Evolutionary conservation across 1,139 yeast species (phyloP), one percentile per base, ranked within the genome.

Genomic region (Pichia sp.): DNA sequence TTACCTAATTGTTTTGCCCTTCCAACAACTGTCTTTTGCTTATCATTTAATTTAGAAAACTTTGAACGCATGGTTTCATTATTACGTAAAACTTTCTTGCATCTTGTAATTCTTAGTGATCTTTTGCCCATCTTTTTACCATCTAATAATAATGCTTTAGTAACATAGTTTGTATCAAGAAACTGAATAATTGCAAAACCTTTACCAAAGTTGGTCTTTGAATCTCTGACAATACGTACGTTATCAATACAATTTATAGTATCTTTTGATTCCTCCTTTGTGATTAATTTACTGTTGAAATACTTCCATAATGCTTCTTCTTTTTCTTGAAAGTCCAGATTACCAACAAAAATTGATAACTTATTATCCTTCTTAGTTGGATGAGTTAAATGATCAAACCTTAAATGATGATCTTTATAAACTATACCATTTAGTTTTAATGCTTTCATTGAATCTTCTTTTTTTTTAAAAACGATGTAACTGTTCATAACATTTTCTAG

Each of bases 161-260:
- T 83, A 16, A 95, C 96, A 42, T 85, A 76, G 54, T 84, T 79
- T 29, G 91, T 73, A 68, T 91, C 96, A 57, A 76, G 79, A 72
- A 91, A 95, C 70, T 93, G 98, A 36, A 95, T 90, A 67, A 90
- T 87, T 6, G 96, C 99, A 73, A 95, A 91, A 5, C 99, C 99
- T 71, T 93, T 95, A 60, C 99, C 99, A 57, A 93, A 75, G 63
- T 95, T 93, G 31, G 98, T 93, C 70, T 88, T 88, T 22, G 96
- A 72, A 67, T 95, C 99, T 65, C 99, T 82, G 38, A 95, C 80
- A 50, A 95, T 77, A 67, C 99, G 80, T 29, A 59, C 97, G 57
- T 88, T 84, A 67, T 90, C 96, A 51, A 95, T 59, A 30, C 62
- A 58, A 31, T 59, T 60, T 2, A 52, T 84, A 53, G 74, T 79